A percentile compares a stretch with the other conserved stretches of the same genome.
phyloP scores from a whole-genome alignment of 1,139 yeast genomes.

The Yamadazyma blattariae region DNA sequence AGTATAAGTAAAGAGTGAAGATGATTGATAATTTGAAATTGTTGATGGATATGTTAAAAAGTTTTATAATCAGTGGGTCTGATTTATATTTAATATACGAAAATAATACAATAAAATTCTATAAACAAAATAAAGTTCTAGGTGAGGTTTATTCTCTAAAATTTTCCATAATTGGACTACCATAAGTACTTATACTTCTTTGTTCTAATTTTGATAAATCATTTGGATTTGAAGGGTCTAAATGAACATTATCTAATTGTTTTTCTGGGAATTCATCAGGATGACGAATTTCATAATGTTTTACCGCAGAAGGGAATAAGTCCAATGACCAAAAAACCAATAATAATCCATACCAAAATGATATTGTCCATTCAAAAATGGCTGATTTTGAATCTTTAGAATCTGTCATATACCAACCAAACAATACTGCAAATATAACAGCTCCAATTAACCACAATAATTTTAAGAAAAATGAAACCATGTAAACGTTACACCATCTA shows the following conservation, averaged over 20 bases:
- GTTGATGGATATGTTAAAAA: too few species aligned
- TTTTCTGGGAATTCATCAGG: constrained; percentile 18
- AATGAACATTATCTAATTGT: constrained; percentile 10
- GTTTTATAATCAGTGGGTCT: too few species aligned
- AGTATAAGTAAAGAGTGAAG: too few species aligned
- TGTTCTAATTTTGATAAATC: constrained; percentile 13
- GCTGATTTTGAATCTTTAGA: constrained; percentile 48
- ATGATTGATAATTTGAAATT: too few species aligned
- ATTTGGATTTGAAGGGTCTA: constrained; percentile 12
- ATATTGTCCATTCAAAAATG: constrained; percentile 76
- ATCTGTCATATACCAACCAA: constrained; percentile 47
- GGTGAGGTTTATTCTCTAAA: too few species aligned
- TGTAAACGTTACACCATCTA: constrained; percentile 41
- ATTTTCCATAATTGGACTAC: too few species aligned
- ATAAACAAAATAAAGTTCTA: too few species aligned
- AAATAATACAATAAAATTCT: too few species aligned
- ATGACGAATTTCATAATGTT: constrained; percentile 26
- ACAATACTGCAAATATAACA: constrained; percentile 64
- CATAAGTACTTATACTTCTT: constrained; percentile 18
- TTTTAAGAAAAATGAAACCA: constrained; percentile 54
- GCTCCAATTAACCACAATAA: constrained; percentile 68
- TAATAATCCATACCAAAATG: constrained; percentile 78
- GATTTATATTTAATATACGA: too few species aligned
- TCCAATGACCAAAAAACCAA: constrained; percentile 68
- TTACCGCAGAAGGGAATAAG: constrained; percentile 59